Percentiles rank a stretch among this genome's conserved stretches.
Conservation (phyloP, 352 stramenopile genomes). For the Elongisporangium prolatum region DNA sequence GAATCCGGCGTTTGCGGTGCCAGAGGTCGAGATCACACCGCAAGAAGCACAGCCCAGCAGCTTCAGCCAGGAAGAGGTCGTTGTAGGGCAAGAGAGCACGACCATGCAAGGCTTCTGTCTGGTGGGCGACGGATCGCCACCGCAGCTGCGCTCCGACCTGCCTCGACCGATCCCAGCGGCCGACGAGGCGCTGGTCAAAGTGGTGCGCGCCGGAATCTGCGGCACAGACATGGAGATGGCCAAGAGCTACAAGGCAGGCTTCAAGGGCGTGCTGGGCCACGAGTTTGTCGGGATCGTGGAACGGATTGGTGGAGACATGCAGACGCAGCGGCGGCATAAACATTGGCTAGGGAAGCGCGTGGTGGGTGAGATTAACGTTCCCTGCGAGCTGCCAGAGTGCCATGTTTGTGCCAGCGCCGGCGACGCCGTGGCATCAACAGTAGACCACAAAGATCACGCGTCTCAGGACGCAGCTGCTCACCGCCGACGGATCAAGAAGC, state of each 20-base stretch:
- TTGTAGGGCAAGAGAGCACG: not conserved
- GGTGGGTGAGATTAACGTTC: conserved; percentile 91
- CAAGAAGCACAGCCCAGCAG: conserved; percentile 12
- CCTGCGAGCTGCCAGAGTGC: conserved; percentile 61
- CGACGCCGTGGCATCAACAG: conserved; percentile 8
- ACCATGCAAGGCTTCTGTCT: conserved; percentile 25
- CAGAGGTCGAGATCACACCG: conserved; percentile 28
- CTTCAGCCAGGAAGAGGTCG: conserved; percentile 4
- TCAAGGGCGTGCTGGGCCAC: conserved; percentile 72
- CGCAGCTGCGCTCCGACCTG: conserved; percentile 29
- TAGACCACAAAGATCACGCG: not conserved
- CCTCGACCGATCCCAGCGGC: conserved; percentile 25
- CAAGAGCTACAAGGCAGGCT: conserved; percentile 68
- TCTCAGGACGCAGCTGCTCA: not conserved
- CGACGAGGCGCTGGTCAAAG: conserved; percentile 50
- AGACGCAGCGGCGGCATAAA: conserved; percentile 6
- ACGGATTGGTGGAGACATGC: conserved; percentile 34
- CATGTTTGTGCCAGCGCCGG: conserved; percentile 9
- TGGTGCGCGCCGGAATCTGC: conserved; percentile 65
- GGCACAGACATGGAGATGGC: conserved; percentile 74
- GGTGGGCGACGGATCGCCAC: conserved; percentile 19
- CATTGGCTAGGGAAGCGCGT: conserved; percentile 77
- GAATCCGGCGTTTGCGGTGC: conserved; percentile 35
- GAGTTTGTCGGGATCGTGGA: conserved; percentile 89
- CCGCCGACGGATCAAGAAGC: conserved; percentile 21